phyloP scores from a whole-genome alignment of 495 filamentous ascomycete species.

The Hypomontagnella monticulosa region DNA sequence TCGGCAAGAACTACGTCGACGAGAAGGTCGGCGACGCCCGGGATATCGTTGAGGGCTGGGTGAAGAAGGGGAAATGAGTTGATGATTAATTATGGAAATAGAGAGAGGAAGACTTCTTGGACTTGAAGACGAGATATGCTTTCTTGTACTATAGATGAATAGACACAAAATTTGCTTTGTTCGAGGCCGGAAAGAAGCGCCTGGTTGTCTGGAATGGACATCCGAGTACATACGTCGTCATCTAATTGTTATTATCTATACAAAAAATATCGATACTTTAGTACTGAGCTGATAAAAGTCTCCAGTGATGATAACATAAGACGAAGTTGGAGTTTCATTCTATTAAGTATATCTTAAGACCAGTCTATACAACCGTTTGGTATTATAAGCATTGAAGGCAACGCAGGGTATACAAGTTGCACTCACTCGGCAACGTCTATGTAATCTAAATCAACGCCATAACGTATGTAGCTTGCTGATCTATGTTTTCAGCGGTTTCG shows the following conservation, averaged over 20 bases:
- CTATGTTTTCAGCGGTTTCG: background rate
- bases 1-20: slow-evolving; percentile 76
- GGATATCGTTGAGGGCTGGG: slow-evolving; percentile 83
- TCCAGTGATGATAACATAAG: background rate
- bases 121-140: slow-evolving; percentile 1
- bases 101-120: background rate
- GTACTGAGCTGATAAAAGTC: background rate
- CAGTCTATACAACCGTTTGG: background rate
- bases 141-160: slow-evolving; percentile 41
- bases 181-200: slow-evolving; percentile 7
- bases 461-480: background rate
- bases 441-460: slow-evolving; percentile 21
- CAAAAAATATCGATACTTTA: background rate
- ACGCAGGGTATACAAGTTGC: slow-evolving; percentile 12
- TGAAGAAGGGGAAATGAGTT: slow-evolving; percentile 81
- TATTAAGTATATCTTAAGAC: too few species aligned
- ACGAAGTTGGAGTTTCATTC: too few species aligned
- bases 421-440: slow-evolving; percentile 6
- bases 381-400: slow-evolving; percentile 1
- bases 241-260: too few species aligned
- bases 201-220: background rate
- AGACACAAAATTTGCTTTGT: slow-evolving; percentile 37
- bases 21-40: slow-evolving; percentile 77
- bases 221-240: too few species aligned
- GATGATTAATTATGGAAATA: background rate